Evolutionary conservation across 352 stramenopile species (phyloP), one percentile per base, ranked within the genome.

Genomic region (Globisporangium nodosum): DNA sequence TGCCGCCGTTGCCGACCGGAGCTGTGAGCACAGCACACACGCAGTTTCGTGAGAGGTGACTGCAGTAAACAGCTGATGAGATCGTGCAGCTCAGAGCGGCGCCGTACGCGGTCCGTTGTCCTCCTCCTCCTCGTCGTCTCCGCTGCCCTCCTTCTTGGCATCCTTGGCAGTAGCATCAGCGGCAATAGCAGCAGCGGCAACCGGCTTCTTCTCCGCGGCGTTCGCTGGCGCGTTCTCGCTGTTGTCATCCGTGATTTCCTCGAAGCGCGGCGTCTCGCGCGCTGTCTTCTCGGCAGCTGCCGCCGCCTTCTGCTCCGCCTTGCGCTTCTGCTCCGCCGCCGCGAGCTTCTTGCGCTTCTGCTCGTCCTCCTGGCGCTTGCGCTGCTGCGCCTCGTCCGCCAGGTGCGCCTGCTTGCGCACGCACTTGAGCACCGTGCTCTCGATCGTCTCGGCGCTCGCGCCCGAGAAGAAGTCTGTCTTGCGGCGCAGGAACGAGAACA

Each of bases 391-490:
- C 54, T 94, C 85, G 66, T 94, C 85, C 13, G 81, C 82, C 30
- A 97, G 58, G 51, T 83, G 73, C 49, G 81, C 87, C 70, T 99
- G 95, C 74, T 98, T 98, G 59, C 91, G 73, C 33, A 98, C 71
- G 9, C 96, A 86, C 52, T 92, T 74, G 54, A 98, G 77, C 15
- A 98, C 85, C 43, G 74, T 94, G 40, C 86, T 67, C 64, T 97
- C 87, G 45, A 96, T 69, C 56, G 87, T 58, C 42, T 84, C 66
- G 20, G 82, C 62, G n/a, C 69, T 61, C 49, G 92, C 94, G 11
- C 96, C 97, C 8, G 93, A 80, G 72, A 99, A 99, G 66, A 99
- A 99, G 79, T 99, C 97, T 18, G 97, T 99, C 77, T 99, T 99
- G 54, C 97, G 94, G 24, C 97, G 85, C 60, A 99, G 71, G 69